Conservation (phyloP, 805 yeast genomes). For the Huiozyma sinensis region DNA sequence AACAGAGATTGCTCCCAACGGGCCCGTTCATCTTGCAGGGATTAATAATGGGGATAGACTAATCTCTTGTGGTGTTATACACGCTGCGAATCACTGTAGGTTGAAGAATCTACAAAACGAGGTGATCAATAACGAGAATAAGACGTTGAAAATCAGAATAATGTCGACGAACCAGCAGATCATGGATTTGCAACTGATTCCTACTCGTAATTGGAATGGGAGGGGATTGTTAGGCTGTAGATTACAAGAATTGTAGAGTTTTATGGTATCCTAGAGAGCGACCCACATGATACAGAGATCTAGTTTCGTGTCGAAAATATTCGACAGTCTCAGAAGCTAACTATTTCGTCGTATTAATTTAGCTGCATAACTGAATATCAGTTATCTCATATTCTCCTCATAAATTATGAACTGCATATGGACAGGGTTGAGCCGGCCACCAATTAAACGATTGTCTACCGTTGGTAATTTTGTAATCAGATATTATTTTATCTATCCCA, state of each 20-base stretch:
- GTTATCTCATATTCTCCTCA: too few species aligned
- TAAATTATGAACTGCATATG: too few species aligned
- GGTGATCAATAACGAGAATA: constrained; percentile 33
- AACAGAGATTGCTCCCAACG: constrained; percentile 34
- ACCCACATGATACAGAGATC: too few species aligned
- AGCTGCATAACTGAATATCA: too few species aligned
- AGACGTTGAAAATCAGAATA: constrained; percentile 16
- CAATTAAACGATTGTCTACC: too few species aligned
- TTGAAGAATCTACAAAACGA: constrained; percentile 35
- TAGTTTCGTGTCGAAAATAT: too few species aligned
- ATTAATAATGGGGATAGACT: constrained; percentile 45
- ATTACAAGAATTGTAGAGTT: constrained; percentile 1
- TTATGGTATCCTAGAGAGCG: too few species aligned
- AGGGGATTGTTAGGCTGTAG: constrained; percentile 62
- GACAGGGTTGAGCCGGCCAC: too few species aligned
- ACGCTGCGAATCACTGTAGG: constrained; percentile 45
- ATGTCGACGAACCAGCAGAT: constrained; percentile 25
- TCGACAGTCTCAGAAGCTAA: too few species aligned
- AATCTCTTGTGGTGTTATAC: constrained; percentile 41
- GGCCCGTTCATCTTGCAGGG: constrained; percentile 55
- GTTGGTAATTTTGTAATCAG: too few species aligned
- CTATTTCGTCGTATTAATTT: too few species aligned
- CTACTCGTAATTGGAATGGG: constrained; percentile 52
- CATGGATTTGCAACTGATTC: constrained; percentile 30
- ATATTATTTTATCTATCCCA: too few species aligned